Base-by-base conservation (phyloP, 2,329 filamentous ascomycete genomes). In the Aspergillus quadricinctus region DNA sequence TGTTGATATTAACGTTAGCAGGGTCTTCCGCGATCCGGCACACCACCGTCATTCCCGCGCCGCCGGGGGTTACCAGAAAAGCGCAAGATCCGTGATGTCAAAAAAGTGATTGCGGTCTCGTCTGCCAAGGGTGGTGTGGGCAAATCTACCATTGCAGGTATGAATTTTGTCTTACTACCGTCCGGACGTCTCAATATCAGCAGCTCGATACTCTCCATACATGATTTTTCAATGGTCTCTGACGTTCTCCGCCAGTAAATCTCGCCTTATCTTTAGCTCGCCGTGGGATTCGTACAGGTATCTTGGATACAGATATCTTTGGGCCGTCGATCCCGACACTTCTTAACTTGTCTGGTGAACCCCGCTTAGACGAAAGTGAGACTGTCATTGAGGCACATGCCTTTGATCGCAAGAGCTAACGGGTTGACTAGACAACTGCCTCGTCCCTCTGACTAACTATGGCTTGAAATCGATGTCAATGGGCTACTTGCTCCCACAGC, bases 391-490 rank as follows among this genome's bases (percentile, higher is more conserved):
- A 27, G 21, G 3, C 43, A 14, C 23, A 46, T 19, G 23, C 43
- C 14, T 14, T 46, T 37, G 6, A 2, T 0, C 10, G 6, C 21
- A 46, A 25, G n/a, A 14, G 2, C 21, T 21, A 46, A 14, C 17
- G 31, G 31, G 6, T 27, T 6, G 5, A 11, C 43, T 23, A 75
- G 73, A 75, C 21, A 71, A 75, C 54, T 75, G 92, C 66, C 82
- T 99, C 3, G 69, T 97, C 1, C 94, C 94, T 0, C 77, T 99
- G 25, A 92, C 89, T 23, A 96, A 96, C 70, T 97, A 97, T 77
- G 94, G 94, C 43, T 83, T 99, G 55, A 95, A 95, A 75, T 95
- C 92, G 54, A 99, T 99, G 94, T 97, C 92, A 0, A 97, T 99
- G 90, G 94, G 94, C 50, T 97, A 96, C 63, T 82, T 99, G 0